A percentile compares a stretch with the other conserved stretches of the same genome.
Evolutionary conservation across 1,284 basidiomycete genomes (phyloP).

Genomic region (Cryptococcus sp.): DNA sequence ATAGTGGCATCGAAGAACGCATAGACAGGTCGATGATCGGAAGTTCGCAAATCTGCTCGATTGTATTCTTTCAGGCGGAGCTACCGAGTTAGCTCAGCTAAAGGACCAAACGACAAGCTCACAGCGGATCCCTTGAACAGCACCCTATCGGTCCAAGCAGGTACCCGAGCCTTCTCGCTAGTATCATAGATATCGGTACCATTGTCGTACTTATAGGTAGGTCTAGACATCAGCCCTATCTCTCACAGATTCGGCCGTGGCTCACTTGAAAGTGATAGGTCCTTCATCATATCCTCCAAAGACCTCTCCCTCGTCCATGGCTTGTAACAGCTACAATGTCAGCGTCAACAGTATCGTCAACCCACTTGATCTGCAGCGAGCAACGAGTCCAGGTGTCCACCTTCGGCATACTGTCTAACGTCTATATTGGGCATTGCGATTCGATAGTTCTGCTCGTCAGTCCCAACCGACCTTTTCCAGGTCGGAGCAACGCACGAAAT

Average conservation of each 20-base stretch:
- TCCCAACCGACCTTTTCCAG: not conserved
- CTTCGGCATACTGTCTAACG: slow-evolving; percentile 60
- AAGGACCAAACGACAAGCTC: slow-evolving; percentile 54
- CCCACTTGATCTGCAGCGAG: slow-evolving; percentile 76
- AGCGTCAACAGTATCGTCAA: not conserved
- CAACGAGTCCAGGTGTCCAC: slow-evolving; percentile 65
- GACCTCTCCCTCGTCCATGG: slow-evolving; percentile 62
- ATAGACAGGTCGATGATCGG: slow-evolving; percentile 94
- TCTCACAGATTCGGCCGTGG: slow-evolving; percentile 45
- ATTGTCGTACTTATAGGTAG: slow-evolving; percentile 51
- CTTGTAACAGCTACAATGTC: slow-evolving; percentile 57
- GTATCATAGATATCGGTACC: slow-evolving; percentile 80
- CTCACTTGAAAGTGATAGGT: slow-evolving; percentile 63
- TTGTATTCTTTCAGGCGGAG: slow-evolving; percentile 43
- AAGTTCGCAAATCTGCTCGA: slow-evolving; percentile 74
- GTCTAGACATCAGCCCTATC: slow-evolving; percentile 59
- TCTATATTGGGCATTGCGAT: slow-evolving; percentile 77
- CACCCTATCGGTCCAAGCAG: slow-evolving; percentile 97
- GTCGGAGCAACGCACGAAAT: slow-evolving; percentile 51
- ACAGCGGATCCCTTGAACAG: slow-evolving; percentile 69
- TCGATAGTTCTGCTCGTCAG: slow-evolving; percentile 66
- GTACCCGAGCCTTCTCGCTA: slow-evolving; percentile 92
- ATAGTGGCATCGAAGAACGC: slow-evolving; percentile 73
- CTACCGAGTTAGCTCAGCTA: slow-evolving; percentile 8
- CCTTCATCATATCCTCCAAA: slow-evolving; percentile 87